Base-by-base conservation (phyloP, 116 monocot species). In the Iris pallida region DNA sequence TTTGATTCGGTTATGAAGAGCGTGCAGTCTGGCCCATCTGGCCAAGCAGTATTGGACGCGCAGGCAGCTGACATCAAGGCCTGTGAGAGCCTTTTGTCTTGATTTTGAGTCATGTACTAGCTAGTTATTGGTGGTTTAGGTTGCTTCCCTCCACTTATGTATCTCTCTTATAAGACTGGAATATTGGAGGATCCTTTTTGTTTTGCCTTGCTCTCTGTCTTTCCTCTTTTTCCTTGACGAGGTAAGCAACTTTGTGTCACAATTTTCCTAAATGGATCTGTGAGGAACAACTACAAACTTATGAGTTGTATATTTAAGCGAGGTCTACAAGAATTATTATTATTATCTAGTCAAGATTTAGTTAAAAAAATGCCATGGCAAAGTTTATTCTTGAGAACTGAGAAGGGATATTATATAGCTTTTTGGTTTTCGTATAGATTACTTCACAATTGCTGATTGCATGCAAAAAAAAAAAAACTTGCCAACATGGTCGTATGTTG, bases 281-380 rank as follows among this genome's bases (percentile, higher is more conserved):
- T n/a, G 30, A 30, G 71, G 19, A 73, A 59, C 48, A 19, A 14
- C 30, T 30, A 6, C 45, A 30, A 64, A 71, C 30, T 75, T 79
- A 61, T 76, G 84, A 79, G 84, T 30, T 85, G 85, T 80, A 85
- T 85, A 80, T 85, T 77, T 80, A 51, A 72, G 76, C 66, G 49
- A 59, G 57, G 30, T 66, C 53, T 30, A 66, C 45, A 45, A 57
- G 66, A 58, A 73, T 74, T 16, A 57, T 73, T 48, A 65, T 73
- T 73, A 60, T 47, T 65, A 17, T 41, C 66, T 65, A 30, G 30
- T 30, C 30, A 30, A 30, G 30, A 30, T 30, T 30, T 30, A 30
- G 30, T 30, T 30, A 30, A 30, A 30, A 30, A 30, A 30, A 30
- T 30, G 30, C 30, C 30, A 30, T 30, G 30, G 2, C 30, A 30